Evolutionary conservation across 441 rosid genomes (phyloP), one percentile per base, ranked within the genome.

Genomic region (Kokia cookei): DNA sequence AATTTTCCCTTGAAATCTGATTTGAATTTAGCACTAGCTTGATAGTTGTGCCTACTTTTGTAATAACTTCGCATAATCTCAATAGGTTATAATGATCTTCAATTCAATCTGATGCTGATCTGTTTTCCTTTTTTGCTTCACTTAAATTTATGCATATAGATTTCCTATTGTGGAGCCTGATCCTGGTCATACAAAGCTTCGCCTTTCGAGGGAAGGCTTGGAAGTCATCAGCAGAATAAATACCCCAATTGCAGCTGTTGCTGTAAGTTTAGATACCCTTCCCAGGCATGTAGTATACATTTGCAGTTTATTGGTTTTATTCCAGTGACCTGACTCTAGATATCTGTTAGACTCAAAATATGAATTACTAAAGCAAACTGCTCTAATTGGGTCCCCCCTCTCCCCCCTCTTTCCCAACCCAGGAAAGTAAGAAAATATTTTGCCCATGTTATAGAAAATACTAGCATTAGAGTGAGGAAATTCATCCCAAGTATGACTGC

Each of bases 131-230:
- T 24, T 15, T 69, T 8, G 27, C 45, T 8, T 37, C 45, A 40
- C 58, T 10, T 32, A 74, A 43, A 76, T 82, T 70, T 79, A 48
- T 53, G 14, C 68, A 45, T 83, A 55, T 85, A 96, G 99, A 75
- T 92, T 93, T 85, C 98, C 98, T 24, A 92, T 96, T 40, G 84
- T 93, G 37, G 99, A 93, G 75, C 99, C 99, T 84, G 97, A 91
- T 88, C 97, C 96, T 47, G 92, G 93, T 75, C 99, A 93, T 78
- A 96, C 98, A 43, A 96, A 96, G 87, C 98, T 96, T 71, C 97
- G 90, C 54, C 98, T 96, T 83, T 71, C 97, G 55, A 87, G 86
- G 74, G 94, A 89, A 82, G 99, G 98, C 67, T 83, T 93, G 84
- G 98, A 92, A 84, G 93, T 88, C 68, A 92, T 96, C 73, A 85